phyloP scores from a whole-genome alignment of 2,329 filamentous ascomycete species.

The Diplodia seriata region DNA sequence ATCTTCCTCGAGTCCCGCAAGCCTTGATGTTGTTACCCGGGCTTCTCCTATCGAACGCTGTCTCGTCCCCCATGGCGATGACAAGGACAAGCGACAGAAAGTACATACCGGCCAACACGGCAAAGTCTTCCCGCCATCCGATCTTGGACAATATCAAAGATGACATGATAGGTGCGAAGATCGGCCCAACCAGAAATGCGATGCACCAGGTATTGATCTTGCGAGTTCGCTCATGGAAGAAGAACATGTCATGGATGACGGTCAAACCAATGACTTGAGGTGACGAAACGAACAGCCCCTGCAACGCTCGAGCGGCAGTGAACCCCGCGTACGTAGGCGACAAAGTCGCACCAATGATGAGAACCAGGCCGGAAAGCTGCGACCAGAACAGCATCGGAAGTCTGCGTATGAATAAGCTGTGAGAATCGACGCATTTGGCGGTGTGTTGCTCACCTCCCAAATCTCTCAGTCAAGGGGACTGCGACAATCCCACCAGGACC shows the following conservation, averaged over 20 bases:
- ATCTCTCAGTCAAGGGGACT: conserved; percentile 46
- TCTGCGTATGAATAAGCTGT: neutral
- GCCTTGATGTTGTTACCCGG: neutral
- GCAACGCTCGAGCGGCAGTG: conserved; percentile 40
- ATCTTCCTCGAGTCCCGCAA: conserved; percentile 20
- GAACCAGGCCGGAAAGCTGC: conserved; percentile 35
- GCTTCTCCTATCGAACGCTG: conserved; percentile 41
- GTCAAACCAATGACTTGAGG: conserved; percentile 40
- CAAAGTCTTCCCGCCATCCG: conserved; percentile 33
- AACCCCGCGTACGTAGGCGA: conserved; percentile 37
- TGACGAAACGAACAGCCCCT: conserved; percentile 39
- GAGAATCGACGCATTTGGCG: neutral
- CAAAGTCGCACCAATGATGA: conserved; percentile 35
- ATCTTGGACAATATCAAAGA: conserved; percentile 6
- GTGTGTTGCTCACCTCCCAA: conserved; percentile 44
- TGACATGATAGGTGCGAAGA: conserved; percentile 42
- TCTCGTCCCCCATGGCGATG: conserved; percentile 44
- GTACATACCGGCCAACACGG: conserved; percentile 46
- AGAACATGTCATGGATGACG: conserved; percentile 48
- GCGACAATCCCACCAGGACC: conserved; percentile 38
- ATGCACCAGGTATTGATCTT: conserved; percentile 40
- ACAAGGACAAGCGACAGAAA: conserved; percentile 43
- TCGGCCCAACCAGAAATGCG: conserved; percentile 37
- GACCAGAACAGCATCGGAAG: conserved; percentile 43
- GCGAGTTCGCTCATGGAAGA: conserved; percentile 47